Base-by-base conservation (phyloP, 192 early-diverging fungal genomes). In the Coemansia sp. region DNA sequence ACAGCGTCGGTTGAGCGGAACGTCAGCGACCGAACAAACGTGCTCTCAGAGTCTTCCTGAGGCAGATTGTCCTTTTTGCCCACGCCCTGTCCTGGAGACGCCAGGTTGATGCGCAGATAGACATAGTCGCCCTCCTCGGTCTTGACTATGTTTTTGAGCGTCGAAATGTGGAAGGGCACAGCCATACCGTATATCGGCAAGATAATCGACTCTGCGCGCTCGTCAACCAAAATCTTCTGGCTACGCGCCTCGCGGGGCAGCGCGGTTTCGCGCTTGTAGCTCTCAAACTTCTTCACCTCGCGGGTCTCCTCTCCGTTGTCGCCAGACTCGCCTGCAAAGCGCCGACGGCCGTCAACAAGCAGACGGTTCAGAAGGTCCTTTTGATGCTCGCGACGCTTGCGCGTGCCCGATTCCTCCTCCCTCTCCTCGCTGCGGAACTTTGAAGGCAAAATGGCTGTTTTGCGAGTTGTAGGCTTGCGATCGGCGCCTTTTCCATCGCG, bases 151-250 rank as follows among this genome's bases (percentile, higher is more conserved):
- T 93, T 97, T 69, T 99, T 98, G 38, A 99, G 71, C 2, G 95
- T 95, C 12, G 94, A 93, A 61, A 99, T 92, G 74, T 99, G 97
- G 85, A 99, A 97, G 31, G 97, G 97, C 14, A 99, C 97, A 2
- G 96, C 89, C 73, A 93, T 87, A 20, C 96, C 96, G 70, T 96
- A 96, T 42, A 99, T 90, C 7, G 97, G 97, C 51, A 98, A 77
- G 42, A 99, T 88, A 49, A 99, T 85, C 5, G 96, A 85, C 48
- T 97, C 93, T 40, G 87, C 89, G 33, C 88, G 87, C 58, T 86
- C 83, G 80, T 99, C 97, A 0, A 99, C 94, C 45, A 92, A 64
- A 70, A 99, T 98, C 50, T 89, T 93, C 71, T 59, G 93, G 75
- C 56, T 90, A 85, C 63, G 85, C 81, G 90, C 88, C 51, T 91